Conservation (phyloP, 257 asterid genomes). For the Rubia yunnanensis region DNA sequence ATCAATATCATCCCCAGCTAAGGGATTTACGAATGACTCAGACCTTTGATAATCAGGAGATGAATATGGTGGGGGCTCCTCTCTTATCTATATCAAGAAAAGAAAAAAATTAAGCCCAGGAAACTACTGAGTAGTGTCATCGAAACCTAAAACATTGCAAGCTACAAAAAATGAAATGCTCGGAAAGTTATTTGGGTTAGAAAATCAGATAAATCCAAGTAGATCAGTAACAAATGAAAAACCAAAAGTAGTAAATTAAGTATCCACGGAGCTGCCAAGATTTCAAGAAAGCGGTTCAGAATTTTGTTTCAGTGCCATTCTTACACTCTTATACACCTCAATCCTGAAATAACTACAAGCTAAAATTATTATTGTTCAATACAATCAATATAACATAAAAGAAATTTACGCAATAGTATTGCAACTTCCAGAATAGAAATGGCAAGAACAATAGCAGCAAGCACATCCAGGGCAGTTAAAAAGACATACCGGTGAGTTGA, state of each 20-base stretch:
- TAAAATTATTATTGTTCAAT: neutral
- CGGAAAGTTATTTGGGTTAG: neutral
- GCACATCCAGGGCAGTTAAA: slow-evolving; percentile 11
- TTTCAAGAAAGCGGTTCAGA: neutral
- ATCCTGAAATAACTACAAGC: neutral
- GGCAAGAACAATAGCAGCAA: slow-evolving; percentile 5
- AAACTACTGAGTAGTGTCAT: neutral
- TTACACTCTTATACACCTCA: neutral
- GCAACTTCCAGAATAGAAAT: neutral
- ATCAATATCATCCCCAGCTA: slow-evolving; percentile 69
- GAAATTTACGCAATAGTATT: neutral
- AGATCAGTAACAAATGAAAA: neutral
- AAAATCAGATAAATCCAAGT: neutral
- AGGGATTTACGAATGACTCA: slow-evolving; percentile 88
- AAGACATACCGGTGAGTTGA: slow-evolving; percentile 61
- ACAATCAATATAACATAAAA: neutral
- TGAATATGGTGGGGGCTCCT: slow-evolving; percentile 99
- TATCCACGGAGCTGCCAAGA: neutral
- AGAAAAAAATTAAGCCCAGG: slow-evolving; percentile 13
- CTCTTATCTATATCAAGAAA: slow-evolving; percentile 57
- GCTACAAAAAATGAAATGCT: neutral
- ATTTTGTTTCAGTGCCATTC: neutral
- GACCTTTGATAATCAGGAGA: slow-evolving; percentile 71
- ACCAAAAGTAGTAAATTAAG: neutral
- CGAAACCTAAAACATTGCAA: neutral